Percentiles rank a stretch among this genome's conserved stretches.
Conservation (phyloP, 805 yeast species). For the Tetrapisispora namnaoensis region DNA sequence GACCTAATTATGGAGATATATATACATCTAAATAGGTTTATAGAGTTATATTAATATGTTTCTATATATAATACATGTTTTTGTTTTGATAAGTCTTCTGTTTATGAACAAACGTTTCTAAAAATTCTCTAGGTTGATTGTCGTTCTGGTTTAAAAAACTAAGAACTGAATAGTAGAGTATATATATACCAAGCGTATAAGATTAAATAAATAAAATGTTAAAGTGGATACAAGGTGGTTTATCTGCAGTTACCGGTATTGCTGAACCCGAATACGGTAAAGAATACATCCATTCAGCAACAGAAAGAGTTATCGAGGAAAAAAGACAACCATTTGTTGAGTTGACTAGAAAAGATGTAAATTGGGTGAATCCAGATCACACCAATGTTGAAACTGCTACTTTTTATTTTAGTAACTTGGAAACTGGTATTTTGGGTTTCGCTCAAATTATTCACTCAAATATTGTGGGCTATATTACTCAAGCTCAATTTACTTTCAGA, state of each 20-base stretch:
- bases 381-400: constrained; percentile 95
- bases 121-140: too few relatives aligned
- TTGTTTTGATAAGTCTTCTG: too few relatives aligned
- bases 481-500: constrained; percentile 92
- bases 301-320: constrained; percentile 41
- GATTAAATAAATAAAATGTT: constrained; percentile 32
- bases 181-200: background rate
- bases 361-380: constrained; percentile 62
- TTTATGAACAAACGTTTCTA: too few relatives aligned
- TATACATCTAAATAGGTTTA: too few relatives aligned
- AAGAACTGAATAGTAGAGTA: background rate
- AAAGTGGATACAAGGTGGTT: constrained; percentile 76
- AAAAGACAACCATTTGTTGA: constrained; percentile 46
- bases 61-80: too few relatives aligned
- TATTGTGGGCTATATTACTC: constrained; percentile 74
- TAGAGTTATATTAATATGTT: too few relatives aligned
- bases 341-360: constrained; percentile 59
- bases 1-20: too few relatives aligned
- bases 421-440: constrained; percentile 65
- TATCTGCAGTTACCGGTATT: constrained; percentile 90
- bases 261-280: constrained; percentile 97
- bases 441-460: constrained; percentile 94
- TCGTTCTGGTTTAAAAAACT: too few relatives aligned
- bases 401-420: constrained; percentile 66
- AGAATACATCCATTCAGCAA: constrained; percentile 79